Base-by-base conservation (phyloP, 1,284 basidiomycete species). In the Hemileia vastatrix region DNA sequence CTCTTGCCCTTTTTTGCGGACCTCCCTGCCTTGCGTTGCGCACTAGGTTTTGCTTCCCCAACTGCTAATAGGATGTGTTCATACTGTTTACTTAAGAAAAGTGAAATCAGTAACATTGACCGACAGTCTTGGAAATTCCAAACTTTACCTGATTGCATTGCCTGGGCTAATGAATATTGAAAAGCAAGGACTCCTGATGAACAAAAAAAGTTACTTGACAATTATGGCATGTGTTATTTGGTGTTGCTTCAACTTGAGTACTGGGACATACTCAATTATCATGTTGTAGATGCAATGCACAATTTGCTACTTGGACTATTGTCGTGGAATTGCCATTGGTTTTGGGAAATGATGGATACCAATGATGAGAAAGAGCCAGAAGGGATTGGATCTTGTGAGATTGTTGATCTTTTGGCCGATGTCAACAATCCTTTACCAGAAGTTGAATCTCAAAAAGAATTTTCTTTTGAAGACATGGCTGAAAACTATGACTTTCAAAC, bases 31-130 rank as follows among this genome's bases (percentile, higher is more conserved):
- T 40, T 53, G 11, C 61, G 65, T 4, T 53, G 54, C 23, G 48
- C 48, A 15, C 61, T 54, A 21, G 66, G 66, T 23, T 66, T 54
- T 64, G 21, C 54, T 36, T 4, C n/a, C 1, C 53, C 57, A 6
- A 55, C 8, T 2, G 53, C 65, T 6, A 60, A 24, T 8, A 32
- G 51, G 18, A 60, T 64, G 48, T 67, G 66, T 53, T 67, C 66
- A 2, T 51, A 19, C 36, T 67, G 65, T 18, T 33, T 45, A 4
- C 11, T 65, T 13, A 40, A 8, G 61, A 32, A 54, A 27, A n/a
- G 13, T 1, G 11, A 62, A 31, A 55, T 62, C 24, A 48, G 3
- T 3, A 62, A 62, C 23, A 51, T 62, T 11, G 24, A 62, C 6
- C 59, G 24, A 11, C 31, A 24, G 4, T 54, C 52, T 11, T 62